Conservation (phyloP, 2,329 filamentous ascomycete genomes). For the Alternaria metachromatica region DNA sequence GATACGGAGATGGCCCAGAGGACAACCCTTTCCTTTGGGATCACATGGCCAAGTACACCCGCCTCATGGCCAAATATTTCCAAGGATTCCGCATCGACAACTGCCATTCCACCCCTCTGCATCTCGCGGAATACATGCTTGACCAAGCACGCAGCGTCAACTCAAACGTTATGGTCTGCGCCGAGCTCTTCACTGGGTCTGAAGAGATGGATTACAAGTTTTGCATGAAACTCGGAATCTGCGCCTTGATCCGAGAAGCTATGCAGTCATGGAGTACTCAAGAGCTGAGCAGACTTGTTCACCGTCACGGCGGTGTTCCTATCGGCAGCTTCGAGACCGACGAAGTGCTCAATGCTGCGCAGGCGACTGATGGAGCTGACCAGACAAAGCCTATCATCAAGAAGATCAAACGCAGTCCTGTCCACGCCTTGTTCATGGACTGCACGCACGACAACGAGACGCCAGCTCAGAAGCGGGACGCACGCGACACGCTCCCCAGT, state of each 20-base stretch:
- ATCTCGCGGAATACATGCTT: conserved; percentile 92
- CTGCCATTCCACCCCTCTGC: conserved; percentile 93
- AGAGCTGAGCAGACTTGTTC: conserved; percentile 90
- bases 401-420: conserved; percentile 82
- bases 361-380: conserved; percentile 37
- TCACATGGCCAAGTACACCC: conserved; percentile 92
- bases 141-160: conserved; percentile 90
- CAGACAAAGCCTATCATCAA: conserved; percentile 63
- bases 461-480: conserved; percentile 92
- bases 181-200: conserved; percentile 93
- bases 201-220: conserved; percentile 97
- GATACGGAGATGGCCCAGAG: conserved; percentile 79
- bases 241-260: conserved; percentile 90
- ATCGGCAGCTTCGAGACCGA: conserved; percentile 98
- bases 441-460: conserved; percentile 99
- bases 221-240: conserved; percentile 89
- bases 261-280: conserved; percentile 98
- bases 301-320: conserved; percentile 89
- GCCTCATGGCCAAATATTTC: conserved; percentile 92
- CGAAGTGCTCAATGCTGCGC: conserved; percentile 72
- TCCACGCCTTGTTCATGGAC: conserved; percentile 97
- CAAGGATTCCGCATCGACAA: conserved; percentile 97
- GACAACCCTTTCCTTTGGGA: conserved; percentile 96
- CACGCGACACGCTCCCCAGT: conserved; percentile 90
- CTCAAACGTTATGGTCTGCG: conserved; percentile 88